A percentile compares a stretch with the other conserved stretches of the same genome.
Evolutionary conservation across 768 basidiomycete species (phyloP).

Genomic region (Cystobasidium ongulense): DNA sequence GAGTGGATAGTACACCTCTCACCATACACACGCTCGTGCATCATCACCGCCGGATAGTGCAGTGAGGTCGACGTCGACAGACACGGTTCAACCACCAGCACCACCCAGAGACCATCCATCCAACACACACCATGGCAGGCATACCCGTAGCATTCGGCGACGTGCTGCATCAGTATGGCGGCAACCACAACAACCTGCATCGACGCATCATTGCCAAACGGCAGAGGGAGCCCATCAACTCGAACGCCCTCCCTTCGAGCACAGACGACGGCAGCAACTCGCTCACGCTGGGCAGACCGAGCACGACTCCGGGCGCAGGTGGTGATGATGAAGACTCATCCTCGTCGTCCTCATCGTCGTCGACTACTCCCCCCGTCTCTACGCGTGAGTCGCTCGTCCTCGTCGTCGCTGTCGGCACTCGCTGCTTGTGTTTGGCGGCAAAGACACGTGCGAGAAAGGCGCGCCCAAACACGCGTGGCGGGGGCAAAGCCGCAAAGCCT

Average conservation of each 20-base stretch:
- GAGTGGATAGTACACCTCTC: no score
- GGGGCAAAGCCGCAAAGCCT: no score
- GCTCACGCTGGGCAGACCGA: neutral
- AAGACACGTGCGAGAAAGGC: neutral
- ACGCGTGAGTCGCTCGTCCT: neutral
- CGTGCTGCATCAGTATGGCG: neutral
- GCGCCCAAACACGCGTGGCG: no score
- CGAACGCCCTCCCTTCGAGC: neutral
- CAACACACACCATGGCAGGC: neutral
- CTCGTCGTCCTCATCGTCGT: no score
- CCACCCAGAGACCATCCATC: neutral
- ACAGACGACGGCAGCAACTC: neutral
- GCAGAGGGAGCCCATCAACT: neutral
- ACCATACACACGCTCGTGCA: no score
- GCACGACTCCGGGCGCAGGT: neutral
- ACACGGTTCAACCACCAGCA: no score
- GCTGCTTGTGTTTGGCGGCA: neutral
- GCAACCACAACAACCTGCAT: neutral
- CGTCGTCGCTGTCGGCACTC: neutral
- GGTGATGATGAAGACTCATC: no score
- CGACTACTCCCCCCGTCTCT: neutral
- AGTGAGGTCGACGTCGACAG: no score
- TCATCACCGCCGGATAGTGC: no score
- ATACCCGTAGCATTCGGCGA: neutral
- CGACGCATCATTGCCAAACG: neutral